Conservation (phyloP, 1,284 basidiomycete species). For the Peniophora sp. region DNA sequence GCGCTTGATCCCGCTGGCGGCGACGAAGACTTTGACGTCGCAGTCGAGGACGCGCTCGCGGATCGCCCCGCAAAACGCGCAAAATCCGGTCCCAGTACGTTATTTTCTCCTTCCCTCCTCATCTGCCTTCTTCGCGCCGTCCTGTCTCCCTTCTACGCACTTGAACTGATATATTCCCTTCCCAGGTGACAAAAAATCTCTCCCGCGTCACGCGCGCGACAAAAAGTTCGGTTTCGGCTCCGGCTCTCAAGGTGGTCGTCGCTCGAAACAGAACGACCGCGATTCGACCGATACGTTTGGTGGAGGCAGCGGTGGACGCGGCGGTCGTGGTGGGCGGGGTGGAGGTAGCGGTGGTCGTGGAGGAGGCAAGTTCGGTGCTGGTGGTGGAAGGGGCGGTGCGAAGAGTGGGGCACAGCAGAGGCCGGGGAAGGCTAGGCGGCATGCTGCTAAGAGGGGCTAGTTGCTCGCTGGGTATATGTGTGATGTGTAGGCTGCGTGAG, state of each 20-base stretch:
- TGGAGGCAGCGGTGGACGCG: slow-evolving; percentile 28
- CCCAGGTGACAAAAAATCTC: slow-evolving; percentile 23
- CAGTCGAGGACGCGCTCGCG: slow-evolving; percentile 78
- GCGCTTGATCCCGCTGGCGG: slow-evolving; percentile 66
- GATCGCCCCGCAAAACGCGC: slow-evolving; percentile 64
- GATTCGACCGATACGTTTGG: slow-evolving; percentile 72
- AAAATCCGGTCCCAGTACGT: slow-evolving; percentile 25
- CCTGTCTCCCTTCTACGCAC: too few species aligned
- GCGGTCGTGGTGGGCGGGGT: slow-evolving; percentile 26
- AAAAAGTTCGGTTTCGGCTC: slow-evolving; percentile 78
- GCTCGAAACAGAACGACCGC: slow-evolving; percentile 76
- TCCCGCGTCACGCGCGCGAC: slow-evolving; percentile 66
- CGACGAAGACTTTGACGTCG: slow-evolving; percentile 77
- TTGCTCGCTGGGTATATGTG: background rate
- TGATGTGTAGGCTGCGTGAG: too few species aligned
- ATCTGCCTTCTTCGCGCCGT: too few species aligned
- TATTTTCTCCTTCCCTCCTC: too few species aligned
- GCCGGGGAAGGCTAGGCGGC: background rate
- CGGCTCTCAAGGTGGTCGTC: slow-evolving; percentile 37
- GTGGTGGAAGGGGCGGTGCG: slow-evolving; percentile 43
- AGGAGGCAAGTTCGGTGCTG: slow-evolving; percentile 28
- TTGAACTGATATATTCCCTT: too few species aligned
- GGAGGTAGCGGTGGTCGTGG: slow-evolving; percentile 27
- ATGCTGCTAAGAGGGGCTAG: background rate
- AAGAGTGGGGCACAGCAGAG: background rate